Conservation (phyloP, 1,139 yeast species). For the Yamadazyma sp. region DNA sequence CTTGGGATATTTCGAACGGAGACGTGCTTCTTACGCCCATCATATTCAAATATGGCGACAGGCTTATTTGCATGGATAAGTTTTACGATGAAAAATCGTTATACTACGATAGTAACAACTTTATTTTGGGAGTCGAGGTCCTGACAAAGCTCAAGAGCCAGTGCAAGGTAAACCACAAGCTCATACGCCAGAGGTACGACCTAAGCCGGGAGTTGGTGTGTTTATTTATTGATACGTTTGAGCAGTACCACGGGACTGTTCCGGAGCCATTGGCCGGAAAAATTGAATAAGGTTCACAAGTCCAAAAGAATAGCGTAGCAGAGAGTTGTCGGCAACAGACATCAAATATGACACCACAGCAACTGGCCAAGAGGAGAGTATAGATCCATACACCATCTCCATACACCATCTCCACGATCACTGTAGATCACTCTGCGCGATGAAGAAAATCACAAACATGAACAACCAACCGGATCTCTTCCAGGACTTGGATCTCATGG, state of each 20-base stretch:
- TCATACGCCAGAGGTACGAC: conserved; percentile 3
- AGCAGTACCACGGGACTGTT: conserved; percentile 4
- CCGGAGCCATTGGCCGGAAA: background rate
- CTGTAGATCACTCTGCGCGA: no score
- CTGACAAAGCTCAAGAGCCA: conserved; percentile 10
- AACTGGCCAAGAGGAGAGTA: no score
- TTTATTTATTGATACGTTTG: conserved; percentile 8
- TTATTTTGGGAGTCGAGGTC: conserved; percentile 4
- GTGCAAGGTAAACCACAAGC: conserved; percentile 9
- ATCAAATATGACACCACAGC: no score
- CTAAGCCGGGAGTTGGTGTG: conserved; percentile 9
- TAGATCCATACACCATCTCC: no score
- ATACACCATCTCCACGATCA: no score
- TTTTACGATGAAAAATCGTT: conserved; percentile 20
- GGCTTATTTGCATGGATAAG: conserved; percentile 18
- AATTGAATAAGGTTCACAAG: no score
- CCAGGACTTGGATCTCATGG: conserved; percentile 22
- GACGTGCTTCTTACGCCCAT: conserved; percentile 24
- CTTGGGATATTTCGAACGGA: conserved; percentile 21
- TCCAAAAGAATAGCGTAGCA: no score
- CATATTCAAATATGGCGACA: conserved; percentile 15
- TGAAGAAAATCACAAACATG: background rate
- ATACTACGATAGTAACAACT: conserved; percentile 9
- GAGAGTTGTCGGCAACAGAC: no score
- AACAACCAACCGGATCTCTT: conserved; percentile 18